Percentiles rank a stretch among this genome's conserved stretches.
These are phyloP conservation scores for Kockiozyma suomiensis DNA, from an alignment of 805 yeast species.

Conservation along the genomic window DNA sequence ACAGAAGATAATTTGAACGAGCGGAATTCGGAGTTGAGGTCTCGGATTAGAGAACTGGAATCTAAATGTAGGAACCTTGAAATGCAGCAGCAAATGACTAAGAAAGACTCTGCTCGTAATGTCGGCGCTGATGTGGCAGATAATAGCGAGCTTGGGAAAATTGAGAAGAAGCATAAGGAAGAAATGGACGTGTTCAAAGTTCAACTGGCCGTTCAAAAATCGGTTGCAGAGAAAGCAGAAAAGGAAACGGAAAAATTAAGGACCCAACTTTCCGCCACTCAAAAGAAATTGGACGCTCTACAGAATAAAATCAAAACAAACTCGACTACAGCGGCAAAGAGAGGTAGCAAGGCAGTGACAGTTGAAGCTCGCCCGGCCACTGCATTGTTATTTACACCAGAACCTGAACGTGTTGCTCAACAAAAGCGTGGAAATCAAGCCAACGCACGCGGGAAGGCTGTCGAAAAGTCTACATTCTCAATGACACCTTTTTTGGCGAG, in stretches of 20 bases:
- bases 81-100: background rate
- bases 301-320: slow-evolving; percentile 15
- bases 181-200: background rate
- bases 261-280: slow-evolving; percentile 15
- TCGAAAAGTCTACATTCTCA: slow-evolving; percentile 29
- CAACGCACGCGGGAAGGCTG: slow-evolving; percentile 1
- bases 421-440: slow-evolving; percentile 3
- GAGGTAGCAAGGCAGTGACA: slow-evolving; percentile 4
- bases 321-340: background rate
- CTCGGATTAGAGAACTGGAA: slow-evolving; percentile 12
- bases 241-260: slow-evolving; percentile 15
- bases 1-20: background rate
- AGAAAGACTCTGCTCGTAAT: slow-evolving; percentile 2
- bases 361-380: background rate
- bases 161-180: background rate
- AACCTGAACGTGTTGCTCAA: background rate
- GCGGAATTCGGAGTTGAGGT: slow-evolving; percentile 1
- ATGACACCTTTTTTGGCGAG: slow-evolving; percentile 30
- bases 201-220: slow-evolving; percentile 13
- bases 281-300: slow-evolving; percentile 17
- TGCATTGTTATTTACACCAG: slow-evolving; percentile 26
- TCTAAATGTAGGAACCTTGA: slow-evolving; percentile 11
- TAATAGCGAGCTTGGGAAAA: slow-evolving; percentile 7
- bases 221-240: slow-evolving; percentile 17
- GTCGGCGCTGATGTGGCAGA: slow-evolving; percentile 2